Evolutionary conservation across 352 stramenopile species (phyloP).

Genomic region (Pythium apleroticum): DNA sequence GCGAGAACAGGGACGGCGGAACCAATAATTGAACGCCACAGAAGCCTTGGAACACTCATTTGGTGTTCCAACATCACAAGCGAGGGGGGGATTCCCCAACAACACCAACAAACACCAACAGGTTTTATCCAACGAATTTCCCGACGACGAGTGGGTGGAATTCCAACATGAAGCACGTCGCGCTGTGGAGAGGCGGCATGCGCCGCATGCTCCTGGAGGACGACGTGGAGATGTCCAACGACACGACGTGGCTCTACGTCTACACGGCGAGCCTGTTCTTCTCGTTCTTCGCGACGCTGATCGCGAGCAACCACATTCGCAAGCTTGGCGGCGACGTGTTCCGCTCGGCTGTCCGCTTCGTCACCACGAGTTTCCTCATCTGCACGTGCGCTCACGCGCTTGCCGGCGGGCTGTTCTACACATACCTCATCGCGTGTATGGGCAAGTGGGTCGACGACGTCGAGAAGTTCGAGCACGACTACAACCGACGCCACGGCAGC

Average conservation of each 20-base stretch:
- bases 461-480: slow-evolving; percentile 19
- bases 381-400: slow-evolving; percentile 53
- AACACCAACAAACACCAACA: background rate
- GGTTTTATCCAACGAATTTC: background rate
- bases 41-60: no score
- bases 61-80: no score
- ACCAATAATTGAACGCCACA: no score
- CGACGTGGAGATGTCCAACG: slow-evolving; percentile 8
- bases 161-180: background rate
- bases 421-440: slow-evolving; percentile 47
- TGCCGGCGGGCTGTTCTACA: slow-evolving; percentile 53
- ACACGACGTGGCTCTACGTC: slow-evolving; percentile 66
- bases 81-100: no score
- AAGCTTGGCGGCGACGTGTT: slow-evolving; percentile 61
- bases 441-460: slow-evolving; percentile 28
- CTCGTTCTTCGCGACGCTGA: slow-evolving; percentile 50
- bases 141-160: no score
- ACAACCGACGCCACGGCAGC: slow-evolving; percentile 19
- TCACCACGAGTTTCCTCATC: slow-evolving; percentile 62
- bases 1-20: no score
- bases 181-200: slow-evolving; percentile 10
- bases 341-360: slow-evolving; percentile 71
- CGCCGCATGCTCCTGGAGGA: slow-evolving; percentile 3
- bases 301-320: slow-evolving; percentile 65
- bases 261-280: slow-evolving; percentile 55